Conservation (phyloP, 192 early-diverging fungal genomes). For the Entomortierella parvispora region DNA sequence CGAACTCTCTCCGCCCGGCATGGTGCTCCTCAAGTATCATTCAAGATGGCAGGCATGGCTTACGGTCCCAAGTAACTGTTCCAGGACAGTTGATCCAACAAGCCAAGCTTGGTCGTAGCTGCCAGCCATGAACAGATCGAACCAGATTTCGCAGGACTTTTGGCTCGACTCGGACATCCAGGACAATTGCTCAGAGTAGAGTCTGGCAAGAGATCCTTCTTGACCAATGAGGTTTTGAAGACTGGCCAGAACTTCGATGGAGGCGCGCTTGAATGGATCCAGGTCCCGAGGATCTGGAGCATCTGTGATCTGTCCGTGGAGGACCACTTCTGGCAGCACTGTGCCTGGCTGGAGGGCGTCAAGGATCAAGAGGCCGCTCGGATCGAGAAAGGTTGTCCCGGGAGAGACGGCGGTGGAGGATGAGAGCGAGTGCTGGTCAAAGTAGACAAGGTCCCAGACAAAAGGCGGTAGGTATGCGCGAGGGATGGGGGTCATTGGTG, state of each 20-base stretch:
- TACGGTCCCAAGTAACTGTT: conserved; percentile 43
- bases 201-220: background rate
- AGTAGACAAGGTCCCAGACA: conserved; percentile 30
- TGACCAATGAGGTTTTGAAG: background rate
- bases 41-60: background rate
- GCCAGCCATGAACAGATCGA: conserved; percentile 9
- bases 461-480: conserved; percentile 26
- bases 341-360: background rate
- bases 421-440: background rate
- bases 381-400: background rate
- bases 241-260: background rate
- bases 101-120: conserved; percentile 38
- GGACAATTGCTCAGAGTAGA: conserved; percentile 9
- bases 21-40: no score
- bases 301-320: background rate
- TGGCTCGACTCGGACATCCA: conserved; percentile 10
- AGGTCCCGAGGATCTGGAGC: conserved; percentile 9
- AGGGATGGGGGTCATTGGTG: background rate
- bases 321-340: conserved; percentile 1
- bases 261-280: conserved; percentile 4
- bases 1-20: no score
- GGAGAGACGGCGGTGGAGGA: background rate
- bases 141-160: conserved; percentile 19
- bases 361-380: background rate
- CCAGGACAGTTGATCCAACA: conserved; percentile 39